Percentiles rank a stretch among this genome's conserved stretches.
These are phyloP conservation scores for Telfairia occidentalis DNA, from an alignment of 331 rosid genomes.

Conservation along the genomic window DNA sequence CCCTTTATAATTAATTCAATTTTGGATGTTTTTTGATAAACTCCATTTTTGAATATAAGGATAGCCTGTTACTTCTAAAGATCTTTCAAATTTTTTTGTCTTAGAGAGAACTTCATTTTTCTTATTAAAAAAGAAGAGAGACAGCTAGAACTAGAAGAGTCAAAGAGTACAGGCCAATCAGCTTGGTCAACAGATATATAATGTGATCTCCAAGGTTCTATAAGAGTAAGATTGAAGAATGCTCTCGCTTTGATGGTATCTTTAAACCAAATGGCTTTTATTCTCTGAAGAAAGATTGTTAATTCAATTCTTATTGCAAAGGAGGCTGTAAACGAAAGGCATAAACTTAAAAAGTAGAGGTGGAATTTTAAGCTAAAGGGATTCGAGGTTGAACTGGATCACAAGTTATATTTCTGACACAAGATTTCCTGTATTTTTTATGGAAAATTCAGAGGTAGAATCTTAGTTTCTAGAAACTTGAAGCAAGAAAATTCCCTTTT, in stretches of 20 bases:
- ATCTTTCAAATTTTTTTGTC: neutral
- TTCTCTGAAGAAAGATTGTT: neutral
- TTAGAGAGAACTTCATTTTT: neutral
- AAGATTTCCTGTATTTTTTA: neutral
- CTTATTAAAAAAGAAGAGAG: neutral
- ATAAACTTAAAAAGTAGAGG: neutral
- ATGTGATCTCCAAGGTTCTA: neutral
- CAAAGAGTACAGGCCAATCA: neutral
- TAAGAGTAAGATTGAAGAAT: neutral
- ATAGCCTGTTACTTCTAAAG: neutral
- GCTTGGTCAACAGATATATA: neutral
- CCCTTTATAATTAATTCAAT: neutral
- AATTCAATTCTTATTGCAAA: neutral
- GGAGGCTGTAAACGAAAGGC: neutral
- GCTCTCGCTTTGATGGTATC: neutral
- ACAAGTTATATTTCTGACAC: neutral
- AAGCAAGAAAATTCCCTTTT: neutral
- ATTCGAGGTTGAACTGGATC: neutral
- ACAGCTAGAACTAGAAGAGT: neutral
- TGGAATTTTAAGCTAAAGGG: neutral
- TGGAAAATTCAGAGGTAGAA: neutral
- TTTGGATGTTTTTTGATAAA: neutral
- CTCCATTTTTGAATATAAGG: neutral
- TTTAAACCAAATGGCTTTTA: neutral
- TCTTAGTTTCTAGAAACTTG: neutral